Evolutionary conservation across 139 green algal genomes (phyloP).

Genomic region (Volvox reticuliferus): DNA sequence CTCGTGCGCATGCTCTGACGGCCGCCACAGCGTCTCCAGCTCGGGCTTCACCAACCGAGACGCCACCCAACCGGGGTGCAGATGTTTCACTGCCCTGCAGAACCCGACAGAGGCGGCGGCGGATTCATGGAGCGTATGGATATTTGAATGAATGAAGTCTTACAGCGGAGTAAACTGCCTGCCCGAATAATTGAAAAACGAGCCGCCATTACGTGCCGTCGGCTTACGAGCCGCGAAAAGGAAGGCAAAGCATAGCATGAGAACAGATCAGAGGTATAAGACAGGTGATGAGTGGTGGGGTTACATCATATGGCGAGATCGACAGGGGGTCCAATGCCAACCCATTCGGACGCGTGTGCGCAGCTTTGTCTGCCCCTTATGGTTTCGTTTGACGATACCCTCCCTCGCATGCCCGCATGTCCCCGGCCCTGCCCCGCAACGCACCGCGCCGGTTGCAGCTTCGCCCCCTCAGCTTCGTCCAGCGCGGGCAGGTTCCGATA

Average conservation of each 20-base stretch:
- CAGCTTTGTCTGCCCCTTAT: too few relatives aligned
- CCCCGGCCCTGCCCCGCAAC: background rate
- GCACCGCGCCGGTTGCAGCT: background rate
- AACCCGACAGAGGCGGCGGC: background rate
- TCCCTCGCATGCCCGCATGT: background rate
- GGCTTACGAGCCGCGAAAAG: background rate
- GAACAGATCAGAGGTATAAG: too few relatives aligned
- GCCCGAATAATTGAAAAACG: background rate
- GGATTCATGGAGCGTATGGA: background rate
- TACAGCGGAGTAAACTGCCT: too few relatives aligned
- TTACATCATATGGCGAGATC: background rate
- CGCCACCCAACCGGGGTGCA: slow-evolving; percentile 52
- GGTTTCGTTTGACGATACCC: background rate
- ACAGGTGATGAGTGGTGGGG: too few relatives aligned
- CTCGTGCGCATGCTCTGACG: background rate
- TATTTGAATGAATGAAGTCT: too few relatives aligned
- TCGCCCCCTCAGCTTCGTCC: background rate
- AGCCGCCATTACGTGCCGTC: background rate
- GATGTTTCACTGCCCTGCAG: slow-evolving; percentile 47
- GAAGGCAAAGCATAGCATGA: background rate
- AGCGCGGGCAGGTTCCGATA: slow-evolving; percentile 12
- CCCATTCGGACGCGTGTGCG: background rate
- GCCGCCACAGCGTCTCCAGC: slow-evolving; percentile 30
- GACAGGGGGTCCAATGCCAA: background rate
- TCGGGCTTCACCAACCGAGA: slow-evolving; percentile 41